Percentiles rank a stretch among this genome's conserved stretches.
phyloP scores from a whole-genome alignment of 768 basidiomycete genomes.

The Wakefieldia striispora region DNA sequence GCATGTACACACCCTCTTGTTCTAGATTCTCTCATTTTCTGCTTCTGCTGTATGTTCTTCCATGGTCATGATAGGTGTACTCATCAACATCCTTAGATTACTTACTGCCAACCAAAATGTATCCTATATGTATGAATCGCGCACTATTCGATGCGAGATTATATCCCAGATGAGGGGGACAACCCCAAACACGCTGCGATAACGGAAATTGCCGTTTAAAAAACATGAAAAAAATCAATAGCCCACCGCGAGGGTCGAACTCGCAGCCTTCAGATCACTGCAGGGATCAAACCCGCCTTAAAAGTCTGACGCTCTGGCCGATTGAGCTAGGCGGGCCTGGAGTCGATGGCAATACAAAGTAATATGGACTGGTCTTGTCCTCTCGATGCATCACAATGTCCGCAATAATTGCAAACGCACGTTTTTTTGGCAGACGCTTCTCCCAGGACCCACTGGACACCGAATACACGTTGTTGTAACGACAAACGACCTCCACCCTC shows the following conservation, averaged over 20 bases:
- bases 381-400: too few relatives aligned
- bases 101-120: conserved; percentile 14
- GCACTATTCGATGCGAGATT: background rate
- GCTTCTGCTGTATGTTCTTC: conserved; percentile 18
- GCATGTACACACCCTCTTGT: conserved; percentile 5
- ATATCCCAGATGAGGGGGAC: too few relatives aligned
- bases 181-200: too few relatives aligned
- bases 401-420: too few relatives aligned
- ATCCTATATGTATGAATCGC: conserved; percentile 6
- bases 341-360: too few relatives aligned
- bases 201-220: background rate
- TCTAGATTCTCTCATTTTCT: conserved; percentile 8
- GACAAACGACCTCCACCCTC: too few relatives aligned
- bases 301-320: conserved; percentile 62
- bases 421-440: background rate
- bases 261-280: conserved; percentile 75
- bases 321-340: conserved; percentile 58
- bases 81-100: conserved; percentile 18
- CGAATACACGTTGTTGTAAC: conserved; percentile 6
- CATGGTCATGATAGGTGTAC: conserved; percentile 16
- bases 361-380: too few relatives aligned
- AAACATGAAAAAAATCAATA: conserved; percentile 34
- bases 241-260: conserved; percentile 86
- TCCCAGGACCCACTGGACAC: background rate
- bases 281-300: conserved; percentile 28